phyloP scores from a whole-genome alignment of 2,329 filamentous ascomycete species.

The Trichoderma arundinaceum region DNA sequence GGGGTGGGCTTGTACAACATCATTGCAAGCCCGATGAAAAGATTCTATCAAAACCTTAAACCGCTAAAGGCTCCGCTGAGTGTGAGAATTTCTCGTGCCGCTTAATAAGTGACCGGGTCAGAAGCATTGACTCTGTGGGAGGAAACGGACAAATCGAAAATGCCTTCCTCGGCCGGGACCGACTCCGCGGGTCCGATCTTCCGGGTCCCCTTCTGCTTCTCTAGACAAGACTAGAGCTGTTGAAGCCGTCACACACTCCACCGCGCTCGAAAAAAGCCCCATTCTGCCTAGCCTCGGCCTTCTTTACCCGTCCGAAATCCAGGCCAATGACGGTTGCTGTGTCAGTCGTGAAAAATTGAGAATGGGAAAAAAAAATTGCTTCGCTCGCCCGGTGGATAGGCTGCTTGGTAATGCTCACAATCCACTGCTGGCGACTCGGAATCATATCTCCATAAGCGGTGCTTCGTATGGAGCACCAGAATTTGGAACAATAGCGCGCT shows the following conservation, averaged over 20 bases:
- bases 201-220: slow-evolving; percentile 3
- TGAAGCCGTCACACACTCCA: slow-evolving; percentile 20
- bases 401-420: slow-evolving; percentile 21
- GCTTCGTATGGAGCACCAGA: not conserved
- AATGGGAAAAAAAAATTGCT: slow-evolving; percentile 2
- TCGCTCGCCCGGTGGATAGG: slow-evolving; percentile 5
- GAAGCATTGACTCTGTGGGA: not conserved
- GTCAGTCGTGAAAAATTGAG: not conserved
- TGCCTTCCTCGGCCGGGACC: slow-evolving; percentile 26
- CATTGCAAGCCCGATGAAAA: not conserved
- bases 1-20: too few species aligned
- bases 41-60: slow-evolving; percentile 20
- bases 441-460: not conserved
- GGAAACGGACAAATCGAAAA: slow-evolving; percentile 7
- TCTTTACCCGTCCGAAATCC: slow-evolving; percentile 16
- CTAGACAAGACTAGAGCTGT: not conserved
- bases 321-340: not conserved
- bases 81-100: slow-evolving; percentile 18
- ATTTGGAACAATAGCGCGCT: not conserved
- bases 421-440: not conserved
- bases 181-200: slow-evolving; percentile 27
- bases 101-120: not conserved
- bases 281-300: slow-evolving; percentile 28
- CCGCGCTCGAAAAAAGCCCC: slow-evolving; percentile 17
- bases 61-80: slow-evolving; percentile 7